A percentile compares a stretch with the other conserved stretches of the same genome.
Conservation (phyloP, 805 yeast species). For the Jamesozyma lodderae region DNA sequence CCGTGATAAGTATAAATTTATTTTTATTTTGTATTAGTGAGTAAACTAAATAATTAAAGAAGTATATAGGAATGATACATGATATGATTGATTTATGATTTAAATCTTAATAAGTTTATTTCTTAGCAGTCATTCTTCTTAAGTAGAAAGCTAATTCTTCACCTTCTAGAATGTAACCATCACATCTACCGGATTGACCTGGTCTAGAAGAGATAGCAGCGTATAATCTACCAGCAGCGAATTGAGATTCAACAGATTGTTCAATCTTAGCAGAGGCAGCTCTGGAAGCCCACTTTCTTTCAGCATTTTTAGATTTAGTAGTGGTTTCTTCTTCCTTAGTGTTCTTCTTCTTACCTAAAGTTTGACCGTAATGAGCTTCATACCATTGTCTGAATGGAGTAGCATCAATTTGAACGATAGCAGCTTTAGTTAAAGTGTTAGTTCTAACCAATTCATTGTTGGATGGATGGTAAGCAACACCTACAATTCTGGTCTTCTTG, state of each 20-base stretch:
- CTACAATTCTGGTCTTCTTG: slow-evolving; percentile 97
- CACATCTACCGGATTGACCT: slow-evolving; percentile 99
- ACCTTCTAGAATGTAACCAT: slow-evolving; percentile 99
- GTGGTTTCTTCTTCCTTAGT: slow-evolving; percentile 50
- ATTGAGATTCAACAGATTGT: slow-evolving; percentile 87
- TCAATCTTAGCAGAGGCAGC: slow-evolving; percentile 77
- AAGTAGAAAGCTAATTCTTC: slow-evolving; percentile 99
- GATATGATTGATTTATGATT: slow-evolving; percentile 3
- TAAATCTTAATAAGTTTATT: slow-evolving; percentile 42
- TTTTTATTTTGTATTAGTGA: slow-evolving; percentile 3
- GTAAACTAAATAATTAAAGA: slow-evolving; percentile 7
- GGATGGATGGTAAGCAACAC: slow-evolving; percentile 98
- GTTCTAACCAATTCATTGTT: slow-evolving; percentile 99
- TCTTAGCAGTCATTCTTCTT: slow-evolving; percentile 98
- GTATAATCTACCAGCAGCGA: slow-evolving; percentile 98
- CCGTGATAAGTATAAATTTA: no score
- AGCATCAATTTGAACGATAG: slow-evolving; percentile 98
- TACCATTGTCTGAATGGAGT: slow-evolving; percentile 99
- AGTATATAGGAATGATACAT: slow-evolving; percentile 10
- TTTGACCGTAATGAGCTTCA: slow-evolving; percentile 95
- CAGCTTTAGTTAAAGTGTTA: slow-evolving; percentile 97
- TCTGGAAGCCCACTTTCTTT: slow-evolving; percentile 92
- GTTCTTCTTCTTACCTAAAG: slow-evolving; percentile 78
- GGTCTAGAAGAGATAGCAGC: slow-evolving; percentile 99
- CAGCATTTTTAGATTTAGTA: slow-evolving; percentile 66